These are phyloP conservation scores for Ramularia collo-cygni DNA, from an alignment of 2,329 filamentous ascomycete genomes.

Conservation along the genomic window DNA sequence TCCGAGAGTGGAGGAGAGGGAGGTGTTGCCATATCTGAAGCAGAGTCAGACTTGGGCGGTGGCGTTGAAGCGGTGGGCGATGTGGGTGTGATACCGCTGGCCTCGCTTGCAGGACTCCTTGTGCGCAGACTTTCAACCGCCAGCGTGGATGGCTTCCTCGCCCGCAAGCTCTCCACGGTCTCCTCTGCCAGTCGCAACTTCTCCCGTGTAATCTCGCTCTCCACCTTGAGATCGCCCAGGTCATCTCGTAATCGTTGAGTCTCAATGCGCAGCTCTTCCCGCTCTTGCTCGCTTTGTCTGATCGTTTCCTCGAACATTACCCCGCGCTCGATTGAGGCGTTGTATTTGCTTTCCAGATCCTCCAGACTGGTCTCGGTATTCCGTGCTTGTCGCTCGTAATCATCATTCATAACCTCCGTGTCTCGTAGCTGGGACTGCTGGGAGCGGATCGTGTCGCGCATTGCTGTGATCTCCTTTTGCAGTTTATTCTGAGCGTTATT, in stretches of 20 bases:
- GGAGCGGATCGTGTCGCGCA: constrained; percentile 77
- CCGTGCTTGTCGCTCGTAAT: constrained; percentile 91
- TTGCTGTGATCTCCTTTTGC: constrained; percentile 90
- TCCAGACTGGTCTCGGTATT: constrained; percentile 94
- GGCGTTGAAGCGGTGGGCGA: constrained; percentile 88
- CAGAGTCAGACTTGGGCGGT: constrained; percentile 60
- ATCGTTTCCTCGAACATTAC: constrained; percentile 96
- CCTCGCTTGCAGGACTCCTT: constrained; percentile 45
- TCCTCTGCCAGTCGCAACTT: constrained; percentile 71
- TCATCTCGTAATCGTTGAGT: constrained; percentile 85
- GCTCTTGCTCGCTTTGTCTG: constrained; percentile 82
- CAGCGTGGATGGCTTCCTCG: constrained; percentile 45
- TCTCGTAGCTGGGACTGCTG: constrained; percentile 81
- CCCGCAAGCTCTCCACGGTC: constrained; percentile 43
- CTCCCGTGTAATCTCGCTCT: constrained; percentile 88
- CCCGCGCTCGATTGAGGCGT: constrained; percentile 81
- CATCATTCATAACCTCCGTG: constrained; percentile 96
- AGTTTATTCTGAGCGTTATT: constrained; percentile 75
- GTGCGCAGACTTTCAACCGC: constrained; percentile 38
- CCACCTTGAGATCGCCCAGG: constrained; percentile 85
- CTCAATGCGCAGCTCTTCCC: constrained; percentile 82
- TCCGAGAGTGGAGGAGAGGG: constrained; percentile 94
- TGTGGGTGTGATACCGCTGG: constrained; percentile 66
- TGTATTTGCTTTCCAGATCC: constrained; percentile 95
- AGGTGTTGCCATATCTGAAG: constrained; percentile 68